Percentiles rank a stretch among this genome's conserved stretches.
These are phyloP conservation scores for Blumeriella jaapii DNA, from an alignment of 2,329 filamentous ascomycete genomes.

Conservation along the genomic window DNA sequence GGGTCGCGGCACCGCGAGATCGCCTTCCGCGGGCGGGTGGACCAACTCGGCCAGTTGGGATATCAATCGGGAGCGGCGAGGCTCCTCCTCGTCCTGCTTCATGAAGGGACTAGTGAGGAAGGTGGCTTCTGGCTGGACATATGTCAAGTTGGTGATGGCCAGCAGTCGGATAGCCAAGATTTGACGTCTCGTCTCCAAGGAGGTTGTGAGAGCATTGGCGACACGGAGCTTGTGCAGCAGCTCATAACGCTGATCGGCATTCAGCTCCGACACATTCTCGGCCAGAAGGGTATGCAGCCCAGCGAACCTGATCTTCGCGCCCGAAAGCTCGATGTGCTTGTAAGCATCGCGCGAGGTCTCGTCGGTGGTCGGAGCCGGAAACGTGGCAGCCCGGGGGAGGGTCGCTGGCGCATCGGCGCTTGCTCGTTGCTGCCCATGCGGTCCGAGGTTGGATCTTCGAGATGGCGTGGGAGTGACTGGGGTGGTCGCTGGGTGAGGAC, in stretches of 20 bases:
- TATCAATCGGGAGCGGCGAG: conserved; percentile 75
- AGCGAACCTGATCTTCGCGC: conserved; percentile 37
- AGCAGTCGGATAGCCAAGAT: conserved; percentile 73
- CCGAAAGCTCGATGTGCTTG: conserved; percentile 39
- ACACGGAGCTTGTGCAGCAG: conserved; percentile 72
- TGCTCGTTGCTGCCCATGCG: conserved; percentile 21
- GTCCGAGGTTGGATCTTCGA: conserved; percentile 27
- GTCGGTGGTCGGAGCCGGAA: conserved; percentile 13
- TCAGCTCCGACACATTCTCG: conserved; percentile 50
- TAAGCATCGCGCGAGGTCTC: conserved; percentile 18
- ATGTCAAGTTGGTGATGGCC: conserved; percentile 82
- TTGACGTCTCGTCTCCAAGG: conserved; percentile 55
- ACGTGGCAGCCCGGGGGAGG: conserved; percentile 14
- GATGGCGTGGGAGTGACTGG: conserved; percentile 27
- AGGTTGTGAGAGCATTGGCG: conserved; percentile 65
- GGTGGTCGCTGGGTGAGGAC: conserved; percentile 22
- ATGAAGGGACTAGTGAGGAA: conserved; percentile 82
- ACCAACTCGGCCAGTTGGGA: conserved; percentile 90
- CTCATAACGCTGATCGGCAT: conserved; percentile 67
- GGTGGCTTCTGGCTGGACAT: conserved; percentile 71
- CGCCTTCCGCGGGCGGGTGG: conserved; percentile 64
- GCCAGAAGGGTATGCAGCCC: conserved; percentile 46
- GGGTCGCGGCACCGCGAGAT: conserved; percentile 56
- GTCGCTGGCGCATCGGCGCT: conserved; percentile 28
- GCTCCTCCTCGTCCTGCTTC: conserved; percentile 80